Conservation (phyloP, 2,329 filamentous ascomycete genomes). For the Paraphoma sp. region DNA sequence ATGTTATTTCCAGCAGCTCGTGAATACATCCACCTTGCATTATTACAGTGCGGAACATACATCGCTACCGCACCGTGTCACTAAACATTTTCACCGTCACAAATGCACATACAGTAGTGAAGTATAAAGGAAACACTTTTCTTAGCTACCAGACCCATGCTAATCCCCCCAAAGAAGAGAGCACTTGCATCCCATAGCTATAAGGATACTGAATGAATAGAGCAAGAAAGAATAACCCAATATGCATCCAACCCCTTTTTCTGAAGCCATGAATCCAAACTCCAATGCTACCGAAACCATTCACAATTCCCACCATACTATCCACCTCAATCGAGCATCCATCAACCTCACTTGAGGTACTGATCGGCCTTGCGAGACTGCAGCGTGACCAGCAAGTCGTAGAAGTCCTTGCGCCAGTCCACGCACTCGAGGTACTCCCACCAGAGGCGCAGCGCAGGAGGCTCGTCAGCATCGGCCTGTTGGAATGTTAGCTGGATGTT, state of each 20-base stretch:
- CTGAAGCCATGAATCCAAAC: no score
- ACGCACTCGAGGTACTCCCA: constrained; percentile 57
- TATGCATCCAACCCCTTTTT: no score
- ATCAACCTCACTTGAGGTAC: constrained; percentile 3
- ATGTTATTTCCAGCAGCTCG: no score
- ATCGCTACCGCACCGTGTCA: no score
- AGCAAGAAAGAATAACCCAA: no score
- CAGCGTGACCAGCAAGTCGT: constrained; percentile 46
- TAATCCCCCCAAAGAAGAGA: background rate
- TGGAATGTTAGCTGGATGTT: constrained; percentile 1
- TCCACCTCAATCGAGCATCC: background rate
- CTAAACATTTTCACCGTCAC: background rate
- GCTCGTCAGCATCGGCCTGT: constrained; percentile 48
- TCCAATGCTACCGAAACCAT: no score
- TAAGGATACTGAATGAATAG: no score
- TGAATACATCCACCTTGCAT: no score
- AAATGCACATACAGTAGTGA: background rate
- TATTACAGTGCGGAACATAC: background rate
- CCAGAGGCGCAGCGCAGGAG: constrained; percentile 53
- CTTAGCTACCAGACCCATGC: background rate
- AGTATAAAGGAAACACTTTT: background rate
- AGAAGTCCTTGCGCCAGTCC: constrained; percentile 51
- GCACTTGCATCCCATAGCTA: no score
- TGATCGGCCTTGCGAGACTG: constrained; percentile 16
- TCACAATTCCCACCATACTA: background rate